phyloP scores from a whole-genome alignment of 345 rosid genomes.

The Brassica juncea region DNA sequence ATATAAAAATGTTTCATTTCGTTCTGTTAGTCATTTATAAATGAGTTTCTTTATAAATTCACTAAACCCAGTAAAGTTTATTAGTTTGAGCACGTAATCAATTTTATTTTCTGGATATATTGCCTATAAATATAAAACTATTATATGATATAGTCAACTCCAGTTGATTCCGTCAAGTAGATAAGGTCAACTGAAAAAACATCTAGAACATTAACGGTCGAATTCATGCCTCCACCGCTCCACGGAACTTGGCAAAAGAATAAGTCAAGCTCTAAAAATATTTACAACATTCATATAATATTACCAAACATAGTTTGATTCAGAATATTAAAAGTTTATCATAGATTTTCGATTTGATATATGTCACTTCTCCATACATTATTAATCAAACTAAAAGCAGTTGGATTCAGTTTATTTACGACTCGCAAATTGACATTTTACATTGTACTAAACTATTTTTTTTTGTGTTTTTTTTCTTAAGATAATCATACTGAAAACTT shows the following conservation, averaged over 20 bases:
- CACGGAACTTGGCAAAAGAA: slow-evolving; percentile 30
- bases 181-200: slow-evolving; percentile 27
- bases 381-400: slow-evolving; percentile 11
- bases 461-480: neutral
- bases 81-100: slow-evolving; percentile 9
- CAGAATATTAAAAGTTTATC: neutral
- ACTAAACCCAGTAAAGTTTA: neutral
- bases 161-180: slow-evolving; percentile 1
- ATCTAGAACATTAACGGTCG: slow-evolving; percentile 23
- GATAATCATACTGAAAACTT: neutral
- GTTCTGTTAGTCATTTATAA: neutral
- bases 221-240: slow-evolving; percentile 33
- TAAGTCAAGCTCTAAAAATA: slow-evolving; percentile 29
- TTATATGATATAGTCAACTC: slow-evolving; percentile 22
- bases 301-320: slow-evolving; percentile 1
- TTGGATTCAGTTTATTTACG: neutral
- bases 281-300: neutral
- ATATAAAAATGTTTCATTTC: neutral
- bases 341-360: slow-evolving; percentile 20
- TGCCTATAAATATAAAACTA: neutral
- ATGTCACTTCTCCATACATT: neutral
- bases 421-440: neutral
- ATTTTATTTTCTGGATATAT: neutral
- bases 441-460: neutral
- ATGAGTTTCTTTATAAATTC: neutral